phyloP scores from a whole-genome alignment of 2,329 filamentous ascomycete genomes.

The Calonectria pauciramosa region DNA sequence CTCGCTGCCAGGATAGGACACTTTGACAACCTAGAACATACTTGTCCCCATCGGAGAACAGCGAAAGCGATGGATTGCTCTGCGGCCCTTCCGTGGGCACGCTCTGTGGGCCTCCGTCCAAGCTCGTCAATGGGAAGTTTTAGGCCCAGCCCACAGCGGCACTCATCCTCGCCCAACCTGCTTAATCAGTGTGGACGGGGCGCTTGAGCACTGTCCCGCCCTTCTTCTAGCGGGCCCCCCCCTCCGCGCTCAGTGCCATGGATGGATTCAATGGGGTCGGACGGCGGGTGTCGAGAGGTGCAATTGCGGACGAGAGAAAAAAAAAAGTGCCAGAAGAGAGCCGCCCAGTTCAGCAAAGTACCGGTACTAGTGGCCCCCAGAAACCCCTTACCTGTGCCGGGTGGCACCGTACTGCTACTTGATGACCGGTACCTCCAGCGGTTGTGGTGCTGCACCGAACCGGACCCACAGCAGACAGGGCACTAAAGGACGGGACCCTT shows the following conservation, averaged over 20 bases:
- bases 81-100: background rate
- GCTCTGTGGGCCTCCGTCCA: background rate
- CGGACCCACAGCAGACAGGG: slow-evolving; percentile 20
- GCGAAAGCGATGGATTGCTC: slow-evolving; percentile 21
- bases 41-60: slow-evolving; percentile 24
- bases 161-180: slow-evolving; percentile 13
- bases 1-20: background rate
- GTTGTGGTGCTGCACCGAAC: slow-evolving; percentile 15
- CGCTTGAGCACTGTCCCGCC: slow-evolving; percentile 10
- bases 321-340: background rate
- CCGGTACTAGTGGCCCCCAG: slow-evolving; percentile 6
- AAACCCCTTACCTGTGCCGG: slow-evolving; percentile 9
- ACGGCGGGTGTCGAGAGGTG: background rate
- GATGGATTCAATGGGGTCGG: slow-evolving; percentile 1
- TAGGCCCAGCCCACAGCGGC: slow-evolving; percentile 19
- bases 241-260: background rate
- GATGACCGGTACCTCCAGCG: slow-evolving; percentile 6
- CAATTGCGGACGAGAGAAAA: background rate
- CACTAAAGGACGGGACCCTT: slow-evolving; percentile 26
- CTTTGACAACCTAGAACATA: slow-evolving; percentile 23
- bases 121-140: background rate
- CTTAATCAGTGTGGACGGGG: background rate
- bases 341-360: slow-evolving; percentile 22
- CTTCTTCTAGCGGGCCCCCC: background rate
- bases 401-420: slow-evolving; percentile 28